Conservation (phyloP, 2,329 filamentous ascomycete genomes). For the Aspergillus sp. region DNA sequence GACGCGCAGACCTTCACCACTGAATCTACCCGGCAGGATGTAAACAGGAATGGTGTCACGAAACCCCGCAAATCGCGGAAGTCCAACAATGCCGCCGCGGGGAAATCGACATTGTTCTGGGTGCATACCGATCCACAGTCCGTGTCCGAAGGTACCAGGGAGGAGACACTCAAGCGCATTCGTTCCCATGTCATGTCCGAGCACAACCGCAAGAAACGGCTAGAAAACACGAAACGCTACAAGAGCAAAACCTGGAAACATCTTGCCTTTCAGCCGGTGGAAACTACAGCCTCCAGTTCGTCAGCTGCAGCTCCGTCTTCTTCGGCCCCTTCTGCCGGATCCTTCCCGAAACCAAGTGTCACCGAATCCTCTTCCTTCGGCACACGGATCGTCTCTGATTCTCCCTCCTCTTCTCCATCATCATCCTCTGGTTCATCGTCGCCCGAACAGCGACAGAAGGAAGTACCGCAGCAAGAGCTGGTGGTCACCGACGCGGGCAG, state of each 20-base stretch:
- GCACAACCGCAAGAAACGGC: constrained; percentile 44
- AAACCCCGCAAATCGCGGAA: constrained; percentile 41
- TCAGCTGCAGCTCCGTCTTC: constrained; percentile 10
- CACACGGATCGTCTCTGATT: constrained; percentile 1
- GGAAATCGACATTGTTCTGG: constrained; percentile 43
- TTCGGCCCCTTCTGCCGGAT: constrained; percentile 1
- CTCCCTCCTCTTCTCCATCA: neutral
- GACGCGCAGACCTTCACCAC: neutral
- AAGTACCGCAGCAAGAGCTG: constrained; percentile 14
- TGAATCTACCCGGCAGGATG: constrained; percentile 15
- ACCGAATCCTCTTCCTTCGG: constrained; percentile 8
- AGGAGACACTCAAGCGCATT: constrained; percentile 44
- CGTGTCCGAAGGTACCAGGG: constrained; percentile 38
- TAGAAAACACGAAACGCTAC: constrained; percentile 43
- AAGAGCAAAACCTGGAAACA: constrained; percentile 43
- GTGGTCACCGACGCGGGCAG: constrained; percentile 10
- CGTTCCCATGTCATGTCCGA: constrained; percentile 48
- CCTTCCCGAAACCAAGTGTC: neutral
- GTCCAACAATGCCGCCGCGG: constrained; percentile 27
- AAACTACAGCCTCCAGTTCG: constrained; percentile 24
- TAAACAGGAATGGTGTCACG: constrained; percentile 25
- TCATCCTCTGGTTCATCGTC: constrained; percentile 13
- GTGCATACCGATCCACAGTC: constrained; percentile 42
- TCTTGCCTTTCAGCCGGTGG: constrained; percentile 36
- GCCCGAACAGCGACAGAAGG: constrained; percentile 15